These are phyloP conservation scores for Pelargonium myrrhifolium DNA, from an alignment of 441 rosid genomes.

Conservation along the genomic window DNA sequence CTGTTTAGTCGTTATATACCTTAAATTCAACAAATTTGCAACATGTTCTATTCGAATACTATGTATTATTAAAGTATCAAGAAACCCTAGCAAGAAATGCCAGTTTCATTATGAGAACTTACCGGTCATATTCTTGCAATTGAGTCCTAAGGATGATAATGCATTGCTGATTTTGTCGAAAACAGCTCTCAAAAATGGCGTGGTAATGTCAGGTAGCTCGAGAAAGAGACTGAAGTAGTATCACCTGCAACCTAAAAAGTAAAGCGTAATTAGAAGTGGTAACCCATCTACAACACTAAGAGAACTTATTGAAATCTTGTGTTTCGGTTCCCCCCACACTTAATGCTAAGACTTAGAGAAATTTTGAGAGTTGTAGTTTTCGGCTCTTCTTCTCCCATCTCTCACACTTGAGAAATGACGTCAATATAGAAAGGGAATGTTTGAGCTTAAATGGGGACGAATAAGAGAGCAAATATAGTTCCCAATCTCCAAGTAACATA, in stretches of 20 bases:
- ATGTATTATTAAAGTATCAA: background rate
- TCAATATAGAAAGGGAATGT: no score
- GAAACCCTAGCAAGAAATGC: slow-evolving; percentile 8
- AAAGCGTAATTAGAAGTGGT: slow-evolving; percentile 8
- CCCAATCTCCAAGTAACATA: no score
- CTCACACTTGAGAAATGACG: no score
- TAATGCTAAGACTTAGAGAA: no score
- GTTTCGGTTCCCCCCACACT: no score
- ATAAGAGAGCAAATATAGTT: no score
- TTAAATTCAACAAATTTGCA: background rate
- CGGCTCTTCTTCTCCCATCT: no score
- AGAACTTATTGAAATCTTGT: no score
- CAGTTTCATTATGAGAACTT: slow-evolving; percentile 9
- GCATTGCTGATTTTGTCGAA: slow-evolving; percentile 64
- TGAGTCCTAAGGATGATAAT: slow-evolving; percentile 75
- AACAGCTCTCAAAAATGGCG: slow-evolving; percentile 64
- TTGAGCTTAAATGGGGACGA: no score
- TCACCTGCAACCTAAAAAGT: slow-evolving; percentile 47
- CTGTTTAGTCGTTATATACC: background rate
- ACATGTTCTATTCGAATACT: background rate
- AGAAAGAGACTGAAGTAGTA: slow-evolving; percentile 82
- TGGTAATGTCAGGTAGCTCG: slow-evolving; percentile 71
- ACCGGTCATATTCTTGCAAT: slow-evolving; percentile 13
- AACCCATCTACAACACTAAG: no score
- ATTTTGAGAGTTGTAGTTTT: no score